Evolutionary conservation across 768 basidiomycete genomes (phyloP).

Genomic region (Lenzites betulinus): DNA sequence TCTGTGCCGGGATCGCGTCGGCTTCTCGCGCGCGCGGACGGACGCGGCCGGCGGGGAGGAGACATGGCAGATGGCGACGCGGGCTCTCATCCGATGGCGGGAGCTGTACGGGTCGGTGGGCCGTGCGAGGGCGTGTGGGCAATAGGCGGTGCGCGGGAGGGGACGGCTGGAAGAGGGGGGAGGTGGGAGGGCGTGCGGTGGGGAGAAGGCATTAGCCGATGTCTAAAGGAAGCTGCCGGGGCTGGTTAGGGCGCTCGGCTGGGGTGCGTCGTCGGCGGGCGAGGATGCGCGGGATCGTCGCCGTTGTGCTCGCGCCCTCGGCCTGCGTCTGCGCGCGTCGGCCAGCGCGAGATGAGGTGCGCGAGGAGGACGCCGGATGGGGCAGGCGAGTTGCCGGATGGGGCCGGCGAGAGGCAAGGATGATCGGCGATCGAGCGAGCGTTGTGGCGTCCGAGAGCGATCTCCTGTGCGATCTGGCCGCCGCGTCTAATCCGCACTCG

Average conservation of each 20-base stretch:
- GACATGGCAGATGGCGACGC: background rate
- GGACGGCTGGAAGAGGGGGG: background rate
- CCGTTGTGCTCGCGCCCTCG: background rate
- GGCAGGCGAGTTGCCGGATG: background rate
- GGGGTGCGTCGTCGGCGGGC: too few species aligned
- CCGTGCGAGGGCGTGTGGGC: background rate
- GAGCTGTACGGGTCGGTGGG: background rate
- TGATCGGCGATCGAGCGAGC: constrained; percentile 12
- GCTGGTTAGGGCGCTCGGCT: too few species aligned
- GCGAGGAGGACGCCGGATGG: background rate
- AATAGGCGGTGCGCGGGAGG: background rate
- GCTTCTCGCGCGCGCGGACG: background rate
- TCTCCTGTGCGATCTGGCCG: background rate
- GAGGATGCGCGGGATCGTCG: background rate
- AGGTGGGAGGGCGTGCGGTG: background rate
- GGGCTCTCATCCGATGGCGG: background rate
- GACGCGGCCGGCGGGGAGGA: background rate
- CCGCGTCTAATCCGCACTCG: background rate
- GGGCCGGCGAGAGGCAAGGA: constrained; percentile 4
- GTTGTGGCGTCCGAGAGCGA: constrained; percentile 2
- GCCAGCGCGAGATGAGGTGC: background rate
- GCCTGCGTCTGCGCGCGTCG: background rate
- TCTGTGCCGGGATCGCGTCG: too few species aligned
- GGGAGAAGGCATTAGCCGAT: background rate
- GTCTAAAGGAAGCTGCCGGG: background rate